phyloP scores from a whole-genome alignment of 192 early-diverging fungal genomes.

The Coemansia sp. region DNA sequence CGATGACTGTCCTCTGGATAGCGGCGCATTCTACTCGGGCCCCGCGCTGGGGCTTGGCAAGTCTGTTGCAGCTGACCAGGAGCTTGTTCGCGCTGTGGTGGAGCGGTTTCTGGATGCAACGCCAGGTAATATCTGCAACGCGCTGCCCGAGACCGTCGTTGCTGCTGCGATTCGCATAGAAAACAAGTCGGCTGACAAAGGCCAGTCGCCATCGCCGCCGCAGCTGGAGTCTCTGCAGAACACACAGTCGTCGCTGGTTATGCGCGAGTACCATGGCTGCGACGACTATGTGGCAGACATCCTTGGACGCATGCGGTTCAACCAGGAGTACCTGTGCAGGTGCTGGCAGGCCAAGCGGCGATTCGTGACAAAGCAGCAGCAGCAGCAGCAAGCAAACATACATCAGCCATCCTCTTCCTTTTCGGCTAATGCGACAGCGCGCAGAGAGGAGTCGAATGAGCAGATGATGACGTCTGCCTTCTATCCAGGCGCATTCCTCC shows the following conservation, averaged over 20 bases:
- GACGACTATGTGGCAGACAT: conserved; percentile 46
- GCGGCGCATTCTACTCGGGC: conserved; percentile 13
- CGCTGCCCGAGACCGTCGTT: conserved; percentile 42
- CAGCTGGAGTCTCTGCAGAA: conserved; percentile 12
- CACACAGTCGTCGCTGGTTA: conserved; percentile 7
- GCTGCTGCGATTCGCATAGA: conserved; percentile 32
- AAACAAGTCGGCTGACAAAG: background rate
- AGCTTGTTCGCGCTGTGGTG: conserved; percentile 45
- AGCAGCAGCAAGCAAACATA: background rate
- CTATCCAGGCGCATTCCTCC: conserved; percentile 60
- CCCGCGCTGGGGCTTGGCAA: conserved; percentile 37
- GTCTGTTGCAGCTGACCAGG: conserved; percentile 43
- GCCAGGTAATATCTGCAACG: conserved; percentile 28
- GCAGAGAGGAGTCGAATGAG: background rate
- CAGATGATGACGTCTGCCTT: conserved; percentile 9
- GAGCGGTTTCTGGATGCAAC: conserved; percentile 48
- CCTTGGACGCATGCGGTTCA: conserved; percentile 16
- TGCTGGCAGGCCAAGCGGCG: conserved; percentile 16
- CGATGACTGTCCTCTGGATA: background rate
- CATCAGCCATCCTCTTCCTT: too few relatives aligned
- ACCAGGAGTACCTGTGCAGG: background rate
- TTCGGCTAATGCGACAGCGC: background rate
- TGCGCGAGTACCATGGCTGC: conserved; percentile 43
- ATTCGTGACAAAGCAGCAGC: background rate
- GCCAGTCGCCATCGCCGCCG: background rate